A percentile compares a stretch with the other conserved stretches of the same genome.
Evolutionary conservation across 73 alveolate genomes (phyloP).

Genomic region (Tetrahymena malaccensis): DNA sequence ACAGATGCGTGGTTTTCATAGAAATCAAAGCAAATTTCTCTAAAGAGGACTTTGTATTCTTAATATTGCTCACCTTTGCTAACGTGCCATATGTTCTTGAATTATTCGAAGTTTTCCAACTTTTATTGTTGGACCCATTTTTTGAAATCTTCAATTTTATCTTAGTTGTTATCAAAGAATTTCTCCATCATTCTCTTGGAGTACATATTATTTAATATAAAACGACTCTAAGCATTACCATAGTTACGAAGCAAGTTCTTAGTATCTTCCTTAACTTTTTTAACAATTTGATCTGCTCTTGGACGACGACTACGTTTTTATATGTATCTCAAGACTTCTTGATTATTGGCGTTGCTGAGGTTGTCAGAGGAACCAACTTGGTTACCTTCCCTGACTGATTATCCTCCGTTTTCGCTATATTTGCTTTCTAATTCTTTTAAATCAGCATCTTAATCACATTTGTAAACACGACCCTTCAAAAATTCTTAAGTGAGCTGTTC

Average conservation of each 20-base stretch:
- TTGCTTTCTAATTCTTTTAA: background rate
- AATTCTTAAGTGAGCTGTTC: background rate
- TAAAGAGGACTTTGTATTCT: conserved; percentile 3
- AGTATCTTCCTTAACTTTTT: conserved; percentile 17
- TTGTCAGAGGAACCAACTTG: background rate
- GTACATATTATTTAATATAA: conserved; percentile 10
- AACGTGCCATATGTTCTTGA: conserved; percentile 32
- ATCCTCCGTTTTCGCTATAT: background rate
- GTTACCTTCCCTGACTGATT: background rate
- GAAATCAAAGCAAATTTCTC: conserved; percentile 31
- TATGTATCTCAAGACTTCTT: background rate
- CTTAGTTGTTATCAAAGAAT: background rate
- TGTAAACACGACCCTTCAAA: background rate
- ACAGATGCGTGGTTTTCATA: conserved; percentile 27
- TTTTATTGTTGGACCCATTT: conserved; percentile 29
- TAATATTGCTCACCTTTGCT: conserved; percentile 3
- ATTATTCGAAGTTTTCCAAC: conserved; percentile 27
- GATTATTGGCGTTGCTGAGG: background rate
- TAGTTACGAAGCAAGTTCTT: conserved; percentile 25
- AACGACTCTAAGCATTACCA: conserved; percentile 34
- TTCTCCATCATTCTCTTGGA: conserved; percentile 8
- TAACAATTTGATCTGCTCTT: background rate
- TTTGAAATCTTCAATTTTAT: conserved; percentile 11
- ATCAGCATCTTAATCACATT: background rate
- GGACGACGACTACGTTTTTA: conserved; percentile 1